Evolutionary conservation across 2,329 filamentous ascomycete genomes (phyloP), one percentile per base, ranked within the genome.

Genomic region (Ophiostoma montium): DNA sequence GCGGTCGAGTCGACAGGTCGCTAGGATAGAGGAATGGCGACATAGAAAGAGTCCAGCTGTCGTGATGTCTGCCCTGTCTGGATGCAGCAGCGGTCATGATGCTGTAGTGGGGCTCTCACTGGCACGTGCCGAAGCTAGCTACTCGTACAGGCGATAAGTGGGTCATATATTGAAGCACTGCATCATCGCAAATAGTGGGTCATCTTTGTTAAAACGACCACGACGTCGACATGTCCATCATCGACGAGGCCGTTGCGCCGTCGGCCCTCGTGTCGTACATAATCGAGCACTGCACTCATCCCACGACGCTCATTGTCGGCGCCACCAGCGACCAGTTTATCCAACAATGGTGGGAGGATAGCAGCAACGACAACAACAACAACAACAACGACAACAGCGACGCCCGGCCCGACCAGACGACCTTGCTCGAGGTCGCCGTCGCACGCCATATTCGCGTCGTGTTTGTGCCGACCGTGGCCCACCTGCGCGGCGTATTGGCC

Each of bases 401-500:
- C 52, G 41, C 87, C 8, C 65, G 86, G 7, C 38, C 45, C 67
- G 70, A 1, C 42, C 19, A 44, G 75, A 43, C 80, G 27, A 80
- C 84, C 0, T 75, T 95, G 13, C 74, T 80, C 49, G 75, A 86
- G 54, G 70, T 89, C 27, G 76, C 81, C 43, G 72, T 75, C 3
- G 82, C 86, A 8, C 75, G 78, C 30, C 78, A 81, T 57, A 74
- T 94, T 54, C 77, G 76, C 49, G 63, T 89, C 9, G 67, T 77
- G 33, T 95, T 94, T 64, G 75, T 79, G 49, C 79, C 86, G 0
- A 86, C 83, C 2, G 73, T 92, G 48, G 79, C 84, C 19, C 80
- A 85, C 62, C 74, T 95, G 7, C 81, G 86, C 48, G 86, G 86
- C 33, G 86, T 82, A 58, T 70, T 95, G 16, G 70, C 82, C 38